Evolutionary conservation across 345 rosid species (phyloP), one percentile per base, ranked within the genome.

Genomic region (Citrus australasica): DNA sequence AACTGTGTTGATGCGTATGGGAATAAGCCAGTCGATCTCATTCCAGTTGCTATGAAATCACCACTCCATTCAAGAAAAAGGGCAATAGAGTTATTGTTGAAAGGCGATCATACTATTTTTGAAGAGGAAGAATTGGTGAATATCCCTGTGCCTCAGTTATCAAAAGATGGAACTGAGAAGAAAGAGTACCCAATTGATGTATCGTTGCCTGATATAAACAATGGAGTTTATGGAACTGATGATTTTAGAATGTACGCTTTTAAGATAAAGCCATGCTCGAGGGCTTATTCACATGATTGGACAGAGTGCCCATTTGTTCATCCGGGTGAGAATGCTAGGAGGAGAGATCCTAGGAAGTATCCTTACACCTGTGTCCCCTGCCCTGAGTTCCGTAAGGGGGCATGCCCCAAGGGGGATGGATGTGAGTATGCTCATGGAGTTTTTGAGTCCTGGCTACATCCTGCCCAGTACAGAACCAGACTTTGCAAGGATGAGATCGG

Each of bases 231-330:
- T 79, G 91, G 92, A 46, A 86, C 93, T 0, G 99, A 96, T 64
- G 99, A 96, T 82, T 96, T 96, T 77, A 89, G 98, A 79, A 96
- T 96, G 99, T 96, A 76, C 80, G 86, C 88, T 62, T 96, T 96
- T 77, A 96, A 96, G 90, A 92, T 96, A 33, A 96, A 91, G 89
- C 98, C 99, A 7, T 96, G 99, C 85, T 96, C 99, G 0, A 90
- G 99, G 86, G 99, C 99, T 2, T 96, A 96, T 76, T 93, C 99
- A 5, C 99, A 96, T 69, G 99, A 96, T 61, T 96, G 98, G 99
- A 96, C 98, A 0, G 99, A 96, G 79, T 96, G 99, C 79, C 99
- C 99, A 2, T 96, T 96, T 75, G 99, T 92, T 71, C 99, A 96
- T 82, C 99, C 99, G 0, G 97, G 99, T 14, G 99, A 96, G 93